Evolutionary conservation across 148 eudicot species (phyloP), one percentile per base, ranked within the genome.

Genomic region (Chenopodium suecicum): DNA sequence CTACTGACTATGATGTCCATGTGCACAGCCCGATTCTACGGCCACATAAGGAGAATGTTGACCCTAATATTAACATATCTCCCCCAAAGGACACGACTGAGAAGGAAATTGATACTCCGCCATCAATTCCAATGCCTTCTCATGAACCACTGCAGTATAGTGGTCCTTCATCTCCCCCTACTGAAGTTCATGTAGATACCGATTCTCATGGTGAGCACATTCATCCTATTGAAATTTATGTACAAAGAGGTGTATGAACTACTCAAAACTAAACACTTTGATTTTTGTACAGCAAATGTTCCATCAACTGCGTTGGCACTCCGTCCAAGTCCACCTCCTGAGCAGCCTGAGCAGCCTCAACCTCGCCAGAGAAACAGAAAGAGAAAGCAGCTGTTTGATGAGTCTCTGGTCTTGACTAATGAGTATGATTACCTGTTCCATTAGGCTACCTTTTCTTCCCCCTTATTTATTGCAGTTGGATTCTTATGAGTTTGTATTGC

Each of bases 381-480:
- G 66, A 89, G 87, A 82, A 90, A 73, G 73, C 88, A 77, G 80
- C 82, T 11, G 66, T 91, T 48, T 54, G 98, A 95, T 68, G 67
- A 87, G 85, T 12, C 78, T 3, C 70, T 87, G 32, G 94, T 90
- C 17, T 83, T 95, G 82, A 83, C 84, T 16, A 92, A 94, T 77
- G 73, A 73, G 98, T 94, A 90, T 80, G 92, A 46, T 34, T 76
- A 25, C 56, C 71, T 27, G 23, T 29, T 65, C 27, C n/a, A 56
- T 52, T n/a, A 22, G 46, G 16, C 68, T 32, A 6, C 66, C 47
- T 74, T 46, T 58, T 34, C 74, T 56, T 10, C 14, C 16, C 7
- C 23, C 16, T 10, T 46, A 48, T 63, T 74, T 44, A 3, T 32
- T 67, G 74, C 32, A 46, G 17, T 71, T 56, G 29, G 19, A 29